Percentiles rank a stretch among this genome's conserved stretches.
These are phyloP conservation scores for Leccinum pellstonianum DNA, from an alignment of 768 basidiomycete genomes.

Conservation along the genomic window DNA sequence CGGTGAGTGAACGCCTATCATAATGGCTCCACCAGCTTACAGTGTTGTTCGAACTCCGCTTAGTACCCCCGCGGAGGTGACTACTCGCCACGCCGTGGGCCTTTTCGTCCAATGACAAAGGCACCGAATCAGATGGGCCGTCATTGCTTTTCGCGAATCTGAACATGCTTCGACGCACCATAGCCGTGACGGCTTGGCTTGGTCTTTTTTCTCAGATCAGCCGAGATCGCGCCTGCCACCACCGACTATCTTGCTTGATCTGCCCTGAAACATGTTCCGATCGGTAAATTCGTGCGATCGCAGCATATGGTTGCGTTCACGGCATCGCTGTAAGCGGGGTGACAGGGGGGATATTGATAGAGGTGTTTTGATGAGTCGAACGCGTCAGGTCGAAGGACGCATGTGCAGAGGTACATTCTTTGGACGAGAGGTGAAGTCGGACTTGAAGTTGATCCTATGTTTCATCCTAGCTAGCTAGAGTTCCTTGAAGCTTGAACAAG, in stretches of 20 bases:
- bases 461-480: constrained; percentile 14
- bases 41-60: neutral
- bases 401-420: neutral
- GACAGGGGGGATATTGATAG: neutral
- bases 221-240: constrained; percentile 1
- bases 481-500: constrained; percentile 2
- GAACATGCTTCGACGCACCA: neutral
- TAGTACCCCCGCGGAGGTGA: neutral
- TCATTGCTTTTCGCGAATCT: neutral
- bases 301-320: constrained; percentile 1
- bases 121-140: neutral
- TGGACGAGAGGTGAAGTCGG: too few species aligned
- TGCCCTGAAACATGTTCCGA: constrained; percentile 4
- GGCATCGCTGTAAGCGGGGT: neutral
- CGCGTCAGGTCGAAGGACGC: constrained; percentile 15
- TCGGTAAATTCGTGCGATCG: constrained; percentile 14
- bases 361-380: constrained; percentile 11
- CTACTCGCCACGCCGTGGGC: neutral
- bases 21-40: neutral
- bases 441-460: constrained; percentile 15
- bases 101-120: neutral
- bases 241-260: neutral
- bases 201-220: constrained; percentile 7
- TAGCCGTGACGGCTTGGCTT: constrained; percentile 2
- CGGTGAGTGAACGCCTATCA: neutral